Evolutionary conservation across 2,329 filamentous ascomycete genomes (phyloP).

Genomic region (Amesomyces nigricolor): DNA sequence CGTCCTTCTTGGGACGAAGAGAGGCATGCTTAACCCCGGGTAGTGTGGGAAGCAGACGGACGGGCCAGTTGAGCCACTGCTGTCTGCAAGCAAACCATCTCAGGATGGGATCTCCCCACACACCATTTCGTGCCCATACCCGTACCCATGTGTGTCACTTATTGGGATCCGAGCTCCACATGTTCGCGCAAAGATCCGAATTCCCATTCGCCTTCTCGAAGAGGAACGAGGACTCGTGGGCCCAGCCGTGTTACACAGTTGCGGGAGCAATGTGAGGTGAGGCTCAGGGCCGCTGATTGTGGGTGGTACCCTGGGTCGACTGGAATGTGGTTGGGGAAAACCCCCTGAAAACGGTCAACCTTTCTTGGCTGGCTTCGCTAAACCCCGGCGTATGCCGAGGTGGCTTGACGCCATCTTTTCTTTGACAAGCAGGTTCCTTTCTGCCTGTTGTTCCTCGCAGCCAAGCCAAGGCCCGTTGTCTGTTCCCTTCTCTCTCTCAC

Average conservation of each 20-base stretch:
- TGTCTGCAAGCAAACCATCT: slow-evolving; percentile 5
- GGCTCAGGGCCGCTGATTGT: slow-evolving; percentile 13
- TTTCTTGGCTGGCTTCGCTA: not conserved
- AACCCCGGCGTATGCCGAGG: slow-evolving; percentile 14
- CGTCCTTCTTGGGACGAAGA: slow-evolving; percentile 13
- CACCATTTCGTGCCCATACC: not conserved
- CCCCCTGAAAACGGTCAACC: slow-evolving; percentile 24
- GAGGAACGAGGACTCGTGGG: slow-evolving; percentile 17
- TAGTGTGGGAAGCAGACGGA: too few species aligned
- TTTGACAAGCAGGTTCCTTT: slow-evolving; percentile 15
- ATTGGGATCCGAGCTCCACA: slow-evolving; percentile 19
- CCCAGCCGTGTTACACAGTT: slow-evolving; percentile 13
- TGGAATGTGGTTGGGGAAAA: slow-evolving; percentile 24
- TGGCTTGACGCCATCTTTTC: slow-evolving; percentile 11
- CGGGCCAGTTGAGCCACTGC: slow-evolving; percentile 3
- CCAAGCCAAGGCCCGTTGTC: not conserved
- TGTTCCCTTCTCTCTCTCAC: not conserved
- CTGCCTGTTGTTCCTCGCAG: not conserved
- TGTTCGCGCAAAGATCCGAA: slow-evolving; percentile 25
- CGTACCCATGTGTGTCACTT: not conserved
- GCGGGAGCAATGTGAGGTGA: slow-evolving; percentile 7
- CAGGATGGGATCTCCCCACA: not conserved
- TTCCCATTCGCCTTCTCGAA: slow-evolving; percentile 20
- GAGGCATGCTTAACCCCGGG: slow-evolving; percentile 1
- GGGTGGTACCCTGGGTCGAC: slow-evolving; percentile 16